phyloP scores from a whole-genome alignment of 345 rosid species.

The Eucalyptus pauciflora region DNA sequence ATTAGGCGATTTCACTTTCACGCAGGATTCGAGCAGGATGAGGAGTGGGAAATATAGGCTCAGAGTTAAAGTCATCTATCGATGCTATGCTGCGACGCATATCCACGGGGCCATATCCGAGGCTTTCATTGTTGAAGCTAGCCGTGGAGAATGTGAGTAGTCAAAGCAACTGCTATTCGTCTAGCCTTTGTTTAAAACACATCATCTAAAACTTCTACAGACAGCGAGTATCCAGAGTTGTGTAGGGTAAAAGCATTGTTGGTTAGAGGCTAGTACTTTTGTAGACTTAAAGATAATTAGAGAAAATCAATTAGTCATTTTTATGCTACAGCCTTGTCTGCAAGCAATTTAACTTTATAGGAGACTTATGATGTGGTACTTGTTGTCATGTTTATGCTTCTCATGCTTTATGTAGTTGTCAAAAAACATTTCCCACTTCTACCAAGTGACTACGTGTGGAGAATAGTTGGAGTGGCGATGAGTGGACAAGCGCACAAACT shows the following conservation, averaged over 20 bases:
- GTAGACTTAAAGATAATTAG: neutral
- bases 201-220: neutral
- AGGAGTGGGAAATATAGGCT: too few species aligned
- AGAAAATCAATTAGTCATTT: neutral
- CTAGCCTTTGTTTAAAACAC: neutral
- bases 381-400: neutral
- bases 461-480: neutral
- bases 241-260: neutral
- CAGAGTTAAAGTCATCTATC: too few species aligned
- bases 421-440: neutral
- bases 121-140: too few species aligned
- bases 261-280: neutral
- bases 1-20: too few species aligned
- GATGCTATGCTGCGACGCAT: too few species aligned
- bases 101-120: rapidly evolving
- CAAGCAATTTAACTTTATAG: neutral
- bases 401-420: neutral
- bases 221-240: neutral
- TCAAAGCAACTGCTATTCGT: too few species aligned
- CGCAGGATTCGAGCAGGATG: too few species aligned
- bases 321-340: neutral
- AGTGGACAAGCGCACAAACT: neutral
- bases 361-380: neutral
- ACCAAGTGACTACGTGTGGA: neutral
- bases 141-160: too few species aligned